Base-by-base conservation (phyloP, 2,329 filamentous ascomycete genomes). In the Exophiala alcalophila region DNA sequence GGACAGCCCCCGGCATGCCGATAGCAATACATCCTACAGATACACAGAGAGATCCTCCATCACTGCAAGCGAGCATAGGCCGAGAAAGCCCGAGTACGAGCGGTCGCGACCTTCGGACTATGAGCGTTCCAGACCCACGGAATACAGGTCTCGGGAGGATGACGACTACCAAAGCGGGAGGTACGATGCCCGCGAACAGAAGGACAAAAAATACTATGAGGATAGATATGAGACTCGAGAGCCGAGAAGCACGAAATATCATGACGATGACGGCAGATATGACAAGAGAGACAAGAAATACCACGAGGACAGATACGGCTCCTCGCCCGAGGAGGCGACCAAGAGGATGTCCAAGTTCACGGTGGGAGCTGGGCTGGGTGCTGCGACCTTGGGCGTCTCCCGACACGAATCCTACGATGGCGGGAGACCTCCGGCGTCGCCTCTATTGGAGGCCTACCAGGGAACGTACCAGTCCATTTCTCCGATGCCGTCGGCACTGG, bases 401-500 rank as follows among this genome's bases (percentile, higher is more conserved):
- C 47, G 47, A 14, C 60, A 57, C 8, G 60, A 59, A 6, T 55
- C 55, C 28, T 43, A 57, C 16, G 60, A 62, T 30, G 57, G 57
- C 5, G 65, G 60, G 23, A 61, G 73, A 30, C 77, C 87, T 2
- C 87, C 89, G 0, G 80, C 80, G 1, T 95, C 88, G 50, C 92
- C 91, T 1, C 72, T 97, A 35, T 78, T 95, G 2, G 91, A 97
- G 66, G 83, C 92, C 1, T 97, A 97, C 65, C 84, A 83, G 50
- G 91, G 91, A 26, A 95, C 90, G 0, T 97, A 94, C 58, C 91
- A 97, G 65, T 87, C 86, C 44, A 86, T 94, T 57, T 95, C 90
- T 0, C 90, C 91, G 0, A 95, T 96, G 87, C 90, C 90, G 0
- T 89, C 89, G 0, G 87, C 90, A 1, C 69, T 78, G 44, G 70